A percentile compares a stretch with the other conserved stretches of the same genome.
Conservation (phyloP, 176 grass and related monocot species). For the Dendrocalamus sinicus region DNA sequence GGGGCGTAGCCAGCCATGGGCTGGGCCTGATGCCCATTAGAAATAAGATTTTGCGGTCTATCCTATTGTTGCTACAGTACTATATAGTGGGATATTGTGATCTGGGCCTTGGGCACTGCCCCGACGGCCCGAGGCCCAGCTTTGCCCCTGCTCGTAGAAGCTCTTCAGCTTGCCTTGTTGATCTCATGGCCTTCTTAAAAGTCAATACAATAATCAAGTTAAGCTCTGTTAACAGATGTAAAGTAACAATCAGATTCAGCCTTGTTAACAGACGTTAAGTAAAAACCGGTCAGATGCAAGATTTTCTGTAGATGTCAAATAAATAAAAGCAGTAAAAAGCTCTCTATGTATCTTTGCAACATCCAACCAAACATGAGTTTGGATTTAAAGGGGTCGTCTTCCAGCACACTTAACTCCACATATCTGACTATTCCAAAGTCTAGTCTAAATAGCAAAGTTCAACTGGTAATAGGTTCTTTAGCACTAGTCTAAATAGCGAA, state of each 20-base stretch:
- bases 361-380: background rate
- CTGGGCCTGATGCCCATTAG: too few relatives aligned
- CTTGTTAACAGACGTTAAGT: background rate
- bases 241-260: background rate
- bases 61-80: too few relatives aligned
- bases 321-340: slow-evolving; percentile 20
- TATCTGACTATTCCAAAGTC: background rate
- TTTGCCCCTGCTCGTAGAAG: background rate
- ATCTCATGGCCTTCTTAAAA: slow-evolving; percentile 76
- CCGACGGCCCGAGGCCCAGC: too few relatives aligned
- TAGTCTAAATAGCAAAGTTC: background rate
- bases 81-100: too few relatives aligned
- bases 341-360: slow-evolving; percentile 21
- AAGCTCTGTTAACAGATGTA: slow-evolving; percentile 56
- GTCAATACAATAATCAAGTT: slow-evolving; percentile 76
- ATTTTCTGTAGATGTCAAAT: background rate
- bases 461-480: background rate
- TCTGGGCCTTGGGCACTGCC: too few relatives aligned
- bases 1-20: too few relatives aligned
- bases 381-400: background rate
- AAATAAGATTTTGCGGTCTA: too few relatives aligned
- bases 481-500: background rate
- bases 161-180: slow-evolving; percentile 68
- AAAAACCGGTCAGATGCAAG: slow-evolving; percentile 9
- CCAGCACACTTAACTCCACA: background rate